Evolutionary conservation across 495 filamentous ascomycete genomes (phyloP).

Genomic region (Tuber microsphaerosporum): DNA sequence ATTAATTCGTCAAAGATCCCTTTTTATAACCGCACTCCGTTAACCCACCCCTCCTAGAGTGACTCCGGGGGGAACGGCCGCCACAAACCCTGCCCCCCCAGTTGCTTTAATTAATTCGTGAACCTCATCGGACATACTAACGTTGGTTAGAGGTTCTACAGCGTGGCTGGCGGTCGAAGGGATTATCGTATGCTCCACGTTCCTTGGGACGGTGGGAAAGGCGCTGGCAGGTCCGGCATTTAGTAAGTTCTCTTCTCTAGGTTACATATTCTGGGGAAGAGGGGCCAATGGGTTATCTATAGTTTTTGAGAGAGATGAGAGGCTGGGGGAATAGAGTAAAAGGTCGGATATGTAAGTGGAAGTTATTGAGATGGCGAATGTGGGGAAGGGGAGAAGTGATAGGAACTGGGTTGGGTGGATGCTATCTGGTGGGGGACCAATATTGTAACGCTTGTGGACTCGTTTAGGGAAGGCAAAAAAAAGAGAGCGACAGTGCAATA

Average conservation of each 20-base stretch:
- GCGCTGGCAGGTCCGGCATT: conserved; percentile 60
- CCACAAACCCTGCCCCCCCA: conserved; percentile 48
- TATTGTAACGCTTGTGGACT: not conserved
- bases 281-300: conserved; percentile 1
- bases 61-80: too few relatives aligned
- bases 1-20: conserved; percentile 42
- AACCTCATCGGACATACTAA: conserved; percentile 56
- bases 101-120: conserved; percentile 58
- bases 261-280: conserved; percentile 6
- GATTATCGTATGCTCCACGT: conserved; percentile 54
- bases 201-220: conserved; percentile 56
- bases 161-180: conserved; percentile 54
- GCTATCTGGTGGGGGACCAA: not conserved
- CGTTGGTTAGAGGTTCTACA: conserved; percentile 57
- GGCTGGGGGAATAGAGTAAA: conserved; percentile 34
- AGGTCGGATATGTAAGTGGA: conserved; percentile 20
- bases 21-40: conserved; percentile 26
- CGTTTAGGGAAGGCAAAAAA: not conserved
- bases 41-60: too few relatives aligned
- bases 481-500: not conserved
- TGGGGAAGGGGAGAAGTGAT: not conserved
- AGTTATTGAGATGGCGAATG: conserved; percentile 12
- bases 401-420: not conserved
- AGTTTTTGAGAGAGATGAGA: conserved; percentile 53
- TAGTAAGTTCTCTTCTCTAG: conserved; percentile 45